A percentile compares a stretch with the other conserved stretches of the same genome.
These are phyloP conservation scores for Trichophyton schoenleinii DNA, from an alignment of 2,329 filamentous ascomycete genomes.

Conservation along the genomic window DNA sequence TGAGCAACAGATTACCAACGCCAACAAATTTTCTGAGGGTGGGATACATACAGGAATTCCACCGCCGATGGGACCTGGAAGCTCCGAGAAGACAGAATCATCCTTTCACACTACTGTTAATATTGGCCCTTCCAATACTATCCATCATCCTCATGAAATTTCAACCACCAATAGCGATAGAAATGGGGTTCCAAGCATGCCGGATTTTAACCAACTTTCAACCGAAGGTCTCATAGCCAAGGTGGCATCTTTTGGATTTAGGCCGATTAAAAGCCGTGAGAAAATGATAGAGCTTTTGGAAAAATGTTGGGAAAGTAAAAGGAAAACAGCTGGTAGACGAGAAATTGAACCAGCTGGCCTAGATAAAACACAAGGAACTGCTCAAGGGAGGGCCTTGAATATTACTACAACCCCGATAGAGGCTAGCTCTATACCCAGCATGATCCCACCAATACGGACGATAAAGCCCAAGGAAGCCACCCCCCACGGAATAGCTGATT, in stretches of 20 bases:
- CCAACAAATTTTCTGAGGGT: background rate
- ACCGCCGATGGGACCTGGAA: background rate
- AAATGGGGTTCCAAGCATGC: slow-evolving; percentile 19
- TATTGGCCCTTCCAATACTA: background rate
- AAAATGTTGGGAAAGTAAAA: slow-evolving; percentile 57
- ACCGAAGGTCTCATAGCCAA: slow-evolving; percentile 51
- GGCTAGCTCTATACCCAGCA: background rate
- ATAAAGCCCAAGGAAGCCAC: background rate
- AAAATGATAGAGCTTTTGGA: slow-evolving; percentile 59
- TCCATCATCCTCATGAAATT: background rate
- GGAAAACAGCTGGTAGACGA: slow-evolving; percentile 14
- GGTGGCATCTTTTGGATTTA: slow-evolving; percentile 57
- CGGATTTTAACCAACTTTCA: slow-evolving; percentile 50
- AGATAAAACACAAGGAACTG: background rate
- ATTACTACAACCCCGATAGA: background rate
- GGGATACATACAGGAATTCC: background rate
- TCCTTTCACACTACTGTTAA: background rate
- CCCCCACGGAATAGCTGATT: background rate
- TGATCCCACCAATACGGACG: background rate
- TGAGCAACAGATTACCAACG: background rate
- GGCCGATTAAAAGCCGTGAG: slow-evolving; percentile 53
- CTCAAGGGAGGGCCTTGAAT: background rate
- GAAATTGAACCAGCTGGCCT: background rate
- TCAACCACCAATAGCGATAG: too few species aligned
- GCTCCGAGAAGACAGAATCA: background rate